Conservation (phyloP, 192 early-diverging fungal genomes). For the Gorgonomyces haynaldii region DNA sequence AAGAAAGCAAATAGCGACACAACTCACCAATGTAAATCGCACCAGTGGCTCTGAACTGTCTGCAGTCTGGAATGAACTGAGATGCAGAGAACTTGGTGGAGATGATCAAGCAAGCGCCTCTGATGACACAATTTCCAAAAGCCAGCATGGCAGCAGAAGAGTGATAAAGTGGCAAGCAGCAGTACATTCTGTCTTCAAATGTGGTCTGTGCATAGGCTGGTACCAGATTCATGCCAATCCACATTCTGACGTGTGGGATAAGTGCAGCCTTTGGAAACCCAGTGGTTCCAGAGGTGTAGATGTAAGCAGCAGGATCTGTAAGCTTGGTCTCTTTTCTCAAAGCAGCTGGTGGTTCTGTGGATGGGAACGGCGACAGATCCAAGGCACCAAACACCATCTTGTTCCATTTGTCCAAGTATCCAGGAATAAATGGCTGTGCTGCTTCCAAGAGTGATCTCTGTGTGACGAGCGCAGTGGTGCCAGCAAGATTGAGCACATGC, state of each 20-base stretch:
- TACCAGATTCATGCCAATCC: conserved; percentile 13
- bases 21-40: conserved; percentile 58
- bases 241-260: conserved; percentile 23
- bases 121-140: conserved; percentile 4
- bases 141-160: conserved; percentile 36
- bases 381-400: conserved; percentile 13
- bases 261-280: conserved; percentile 30
- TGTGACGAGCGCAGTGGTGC: conserved; percentile 5
- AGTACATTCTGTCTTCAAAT: conserved; percentile 38
- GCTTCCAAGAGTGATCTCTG: conserved; percentile 13
- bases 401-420: no score
- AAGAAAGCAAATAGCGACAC: conserved; percentile 48
- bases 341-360: not conserved
- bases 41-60: conserved; percentile 11
- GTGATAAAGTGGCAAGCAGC: conserved; percentile 52
- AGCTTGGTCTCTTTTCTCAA: not conserved
- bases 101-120: conserved; percentile 37
- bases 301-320: not conserved
- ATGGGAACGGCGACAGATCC: not conserved
- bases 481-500: conserved; percentile 8
- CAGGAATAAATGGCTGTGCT: not conserved
- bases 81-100: conserved; percentile 41
- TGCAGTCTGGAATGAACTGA: conserved; percentile 21
- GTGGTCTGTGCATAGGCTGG: conserved; percentile 7
- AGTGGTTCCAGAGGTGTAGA: conserved; percentile 36